Percentiles rank a stretch among this genome's conserved stretches.
Conservation (phyloP, 2,329 filamentous ascomycete species). For the Ceratocystiopsis sp. region DNA sequence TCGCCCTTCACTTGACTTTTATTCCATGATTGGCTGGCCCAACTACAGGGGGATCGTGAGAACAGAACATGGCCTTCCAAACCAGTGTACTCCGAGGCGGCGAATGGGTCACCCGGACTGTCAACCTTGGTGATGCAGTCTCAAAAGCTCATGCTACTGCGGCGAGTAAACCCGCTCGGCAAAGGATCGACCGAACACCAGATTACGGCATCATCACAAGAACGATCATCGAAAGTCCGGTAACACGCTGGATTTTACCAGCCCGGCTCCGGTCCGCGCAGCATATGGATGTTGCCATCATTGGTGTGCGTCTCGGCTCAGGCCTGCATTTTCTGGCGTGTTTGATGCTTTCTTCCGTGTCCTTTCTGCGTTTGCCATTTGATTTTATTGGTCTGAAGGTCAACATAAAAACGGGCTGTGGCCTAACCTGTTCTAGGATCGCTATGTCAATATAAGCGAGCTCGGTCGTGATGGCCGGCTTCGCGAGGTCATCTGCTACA, state of each 20-base stretch:
- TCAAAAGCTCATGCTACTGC: conserved; percentile 19
- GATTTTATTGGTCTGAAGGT: no score
- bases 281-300: conserved; percentile 70
- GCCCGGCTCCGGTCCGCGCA: conserved; percentile 54
- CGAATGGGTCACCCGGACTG: conserved; percentile 38
- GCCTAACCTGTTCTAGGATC: conserved; percentile 33
- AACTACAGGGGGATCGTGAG: no score
- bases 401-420: background rate
- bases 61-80: conserved; percentile 30
- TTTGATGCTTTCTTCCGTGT: background rate
- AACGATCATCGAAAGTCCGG: conserved; percentile 61
- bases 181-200: conserved; percentile 24
- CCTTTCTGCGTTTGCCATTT: no score
- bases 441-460: conserved; percentile 67
- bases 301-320: conserved; percentile 43
- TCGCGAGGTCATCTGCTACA: conserved; percentile 58
- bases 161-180: conserved; percentile 16
- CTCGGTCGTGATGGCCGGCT: conserved; percentile 52
- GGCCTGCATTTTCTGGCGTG: no score
- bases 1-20: background rate
- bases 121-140: conserved; percentile 24
- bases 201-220: conserved; percentile 57
- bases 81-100: conserved; percentile 36
- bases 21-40: background rate
- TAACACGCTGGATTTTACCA: conserved; percentile 60